Conservation (phyloP, 1,139 yeast genomes). For the Zygoascus sp. region DNA sequence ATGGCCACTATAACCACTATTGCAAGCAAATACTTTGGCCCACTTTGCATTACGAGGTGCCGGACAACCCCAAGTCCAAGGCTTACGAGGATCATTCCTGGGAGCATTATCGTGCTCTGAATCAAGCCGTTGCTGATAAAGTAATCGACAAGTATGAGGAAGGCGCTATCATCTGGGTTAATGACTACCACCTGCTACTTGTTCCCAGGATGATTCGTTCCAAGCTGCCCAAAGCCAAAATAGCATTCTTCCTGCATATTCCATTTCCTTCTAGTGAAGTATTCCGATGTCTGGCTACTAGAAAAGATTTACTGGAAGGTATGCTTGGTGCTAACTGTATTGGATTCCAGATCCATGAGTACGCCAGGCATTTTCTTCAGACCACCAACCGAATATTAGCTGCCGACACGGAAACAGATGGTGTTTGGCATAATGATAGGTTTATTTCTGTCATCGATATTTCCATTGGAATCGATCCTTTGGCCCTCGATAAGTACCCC, state of each 20-base stretch:
- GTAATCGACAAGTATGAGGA: conserved; percentile 60
- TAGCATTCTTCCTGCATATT: conserved; percentile 88
- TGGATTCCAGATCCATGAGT: conserved; percentile 88
- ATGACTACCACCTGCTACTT: conserved; percentile 85
- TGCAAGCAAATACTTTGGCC: conserved; percentile 97
- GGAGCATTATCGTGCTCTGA: conserved; percentile 73
- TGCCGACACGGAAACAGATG: conserved; percentile 74
- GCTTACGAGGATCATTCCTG: conserved; percentile 96
- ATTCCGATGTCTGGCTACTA: conserved; percentile 86
- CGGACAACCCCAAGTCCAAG: conserved; percentile 89
- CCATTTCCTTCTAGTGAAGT: conserved; percentile 96
- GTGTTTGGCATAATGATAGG: conserved; percentile 64
- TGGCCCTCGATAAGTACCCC: conserved; percentile 45
- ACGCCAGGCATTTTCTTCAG: conserved; percentile 88
- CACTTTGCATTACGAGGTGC: conserved; percentile 91
- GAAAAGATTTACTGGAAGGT: conserved; percentile 73
- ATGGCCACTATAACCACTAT: conserved; percentile 84
- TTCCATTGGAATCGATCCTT: conserved; percentile 87
- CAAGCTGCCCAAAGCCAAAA: conserved; percentile 72
- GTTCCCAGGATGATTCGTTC: conserved; percentile 83
- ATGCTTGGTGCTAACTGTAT: conserved; percentile 85
- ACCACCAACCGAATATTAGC: conserved; percentile 80
- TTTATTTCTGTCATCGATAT: conserved; percentile 62
- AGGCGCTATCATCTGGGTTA: conserved; percentile 81
- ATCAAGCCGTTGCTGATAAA: conserved; percentile 75